These are phyloP conservation scores for Fusarium buxicola DNA, from an alignment of 2,329 filamentous ascomycete genomes.

Conservation along the genomic window DNA sequence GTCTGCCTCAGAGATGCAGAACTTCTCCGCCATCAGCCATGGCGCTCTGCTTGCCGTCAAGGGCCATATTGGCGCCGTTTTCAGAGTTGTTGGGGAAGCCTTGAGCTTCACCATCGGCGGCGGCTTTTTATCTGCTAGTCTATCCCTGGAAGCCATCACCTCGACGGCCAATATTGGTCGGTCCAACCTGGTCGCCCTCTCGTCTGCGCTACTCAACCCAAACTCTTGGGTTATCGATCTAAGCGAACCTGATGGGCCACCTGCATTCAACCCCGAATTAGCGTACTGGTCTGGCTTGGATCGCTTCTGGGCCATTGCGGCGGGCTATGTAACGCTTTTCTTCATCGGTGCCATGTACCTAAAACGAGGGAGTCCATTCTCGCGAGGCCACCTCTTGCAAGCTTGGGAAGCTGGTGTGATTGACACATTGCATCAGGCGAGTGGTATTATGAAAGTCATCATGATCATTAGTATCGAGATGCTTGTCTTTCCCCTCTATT, in stretches of 20 bases:
- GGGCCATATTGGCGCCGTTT: constrained; percentile 57
- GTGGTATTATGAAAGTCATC: constrained; percentile 97
- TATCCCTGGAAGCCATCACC: constrained; percentile 23
- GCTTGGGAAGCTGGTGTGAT: constrained; percentile 82
- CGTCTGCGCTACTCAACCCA: constrained; percentile 56
- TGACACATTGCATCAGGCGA: constrained; percentile 89
- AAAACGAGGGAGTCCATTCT: constrained; percentile 76
- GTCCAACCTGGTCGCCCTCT: constrained; percentile 34
- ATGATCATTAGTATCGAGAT: constrained; percentile 99
- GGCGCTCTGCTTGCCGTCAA: constrained; percentile 74
- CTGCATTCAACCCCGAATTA: constrained; percentile 65
- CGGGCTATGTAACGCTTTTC: constrained; percentile 84
- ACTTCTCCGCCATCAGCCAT: constrained; percentile 82
- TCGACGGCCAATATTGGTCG: constrained; percentile 25
- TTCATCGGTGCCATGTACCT: constrained; percentile 83
- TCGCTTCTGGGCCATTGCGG: constrained; percentile 76
- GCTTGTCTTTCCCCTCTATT: constrained; percentile 96
- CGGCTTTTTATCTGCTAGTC: constrained; percentile 48
- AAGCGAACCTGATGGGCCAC: constrained; percentile 54
- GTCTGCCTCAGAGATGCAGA: constrained; percentile 73
- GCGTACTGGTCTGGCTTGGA: constrained; percentile 76
- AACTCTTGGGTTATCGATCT: constrained; percentile 70
- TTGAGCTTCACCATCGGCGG: constrained; percentile 60
- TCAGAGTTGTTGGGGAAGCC: constrained; percentile 54
- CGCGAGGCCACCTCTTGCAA: constrained; percentile 64